Conservation (phyloP, 2,329 filamentous ascomycete genomes). For the Scedosporium apiospermum region DNA sequence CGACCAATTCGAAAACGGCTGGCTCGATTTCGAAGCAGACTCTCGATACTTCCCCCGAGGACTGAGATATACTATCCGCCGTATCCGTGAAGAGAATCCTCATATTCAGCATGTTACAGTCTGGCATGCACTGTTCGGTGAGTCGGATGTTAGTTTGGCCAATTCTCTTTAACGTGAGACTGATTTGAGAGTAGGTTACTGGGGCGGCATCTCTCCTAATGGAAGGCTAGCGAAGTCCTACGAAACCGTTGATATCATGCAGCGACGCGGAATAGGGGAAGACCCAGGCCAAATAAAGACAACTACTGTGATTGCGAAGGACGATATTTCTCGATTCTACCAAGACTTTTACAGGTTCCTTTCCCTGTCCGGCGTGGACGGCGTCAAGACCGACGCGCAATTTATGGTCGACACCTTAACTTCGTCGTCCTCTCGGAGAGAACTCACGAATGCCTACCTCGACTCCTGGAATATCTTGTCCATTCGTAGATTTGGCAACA, state of each 20-base stretch:
- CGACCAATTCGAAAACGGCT: slow-evolving; percentile 51
- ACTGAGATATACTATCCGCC: slow-evolving; percentile 58
- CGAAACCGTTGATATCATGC: slow-evolving; percentile 53
- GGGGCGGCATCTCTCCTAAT: slow-evolving; percentile 74
- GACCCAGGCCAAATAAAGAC: slow-evolving; percentile 45
- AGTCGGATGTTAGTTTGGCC: not conserved
- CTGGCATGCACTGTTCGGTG: slow-evolving; percentile 73
- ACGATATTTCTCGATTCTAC: slow-evolving; percentile 71
- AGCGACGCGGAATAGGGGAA: slow-evolving; percentile 14
- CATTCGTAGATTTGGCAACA: slow-evolving; percentile 67
- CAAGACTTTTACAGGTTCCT: slow-evolving; percentile 88
- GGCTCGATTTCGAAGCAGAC: slow-evolving; percentile 82
- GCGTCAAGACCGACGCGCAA: slow-evolving; percentile 88
- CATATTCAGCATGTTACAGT: slow-evolving; percentile 78
- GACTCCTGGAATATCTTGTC: slow-evolving; percentile 77
- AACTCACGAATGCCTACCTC: slow-evolving; percentile 66
- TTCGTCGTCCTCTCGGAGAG: slow-evolving; percentile 58
- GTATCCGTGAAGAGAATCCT: slow-evolving; percentile 60
- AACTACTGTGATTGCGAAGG: slow-evolving; percentile 63
- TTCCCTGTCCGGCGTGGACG: slow-evolving; percentile 62
- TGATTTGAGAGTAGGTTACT: slow-evolving; percentile 50
- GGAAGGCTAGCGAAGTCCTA: slow-evolving; percentile 70
- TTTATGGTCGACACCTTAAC: slow-evolving; percentile 75
- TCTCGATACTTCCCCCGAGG: slow-evolving; percentile 69
- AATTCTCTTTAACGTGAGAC: not conserved